phyloP scores from a whole-genome alignment of 495 filamentous ascomycete genomes.

The Trichoderma erinaceum region DNA sequence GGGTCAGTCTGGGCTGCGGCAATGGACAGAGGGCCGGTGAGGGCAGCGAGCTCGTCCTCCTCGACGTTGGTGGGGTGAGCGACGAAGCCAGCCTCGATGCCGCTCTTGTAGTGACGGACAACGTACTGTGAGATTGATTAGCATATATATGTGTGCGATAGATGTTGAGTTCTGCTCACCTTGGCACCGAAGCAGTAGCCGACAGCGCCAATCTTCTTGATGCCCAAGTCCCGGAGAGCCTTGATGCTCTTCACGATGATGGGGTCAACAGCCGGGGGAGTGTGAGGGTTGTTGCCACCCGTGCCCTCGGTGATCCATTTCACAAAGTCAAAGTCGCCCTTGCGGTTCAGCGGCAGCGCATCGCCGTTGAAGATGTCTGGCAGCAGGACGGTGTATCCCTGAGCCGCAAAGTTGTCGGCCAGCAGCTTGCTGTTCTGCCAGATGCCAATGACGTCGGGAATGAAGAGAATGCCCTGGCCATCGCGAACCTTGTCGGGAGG shows the following conservation, averaged over 20 bases:
- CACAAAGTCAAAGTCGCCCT: conserved; percentile 51
- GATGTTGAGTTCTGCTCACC: conserved; percentile 24
- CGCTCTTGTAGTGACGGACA: conserved; percentile 39
- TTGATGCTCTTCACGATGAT: conserved; percentile 46
- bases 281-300: conserved; percentile 52
- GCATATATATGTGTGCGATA: background rate
- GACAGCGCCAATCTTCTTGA: conserved; percentile 63
- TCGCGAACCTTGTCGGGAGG: conserved; percentile 37
- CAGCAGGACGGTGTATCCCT: conserved; percentile 71
- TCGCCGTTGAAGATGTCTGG: conserved; percentile 77
- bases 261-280: conserved; percentile 47
- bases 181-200: conserved; percentile 78
- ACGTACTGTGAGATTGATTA: conserved; percentile 31
- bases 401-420: conserved; percentile 76
- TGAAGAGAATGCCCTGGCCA: conserved; percentile 47
- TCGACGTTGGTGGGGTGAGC: conserved; percentile 76
- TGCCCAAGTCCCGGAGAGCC: conserved; percentile 42
- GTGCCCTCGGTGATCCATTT: conserved; percentile 52
- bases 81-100: conserved; percentile 55
- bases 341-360: conserved; percentile 49
- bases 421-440: conserved; percentile 73
- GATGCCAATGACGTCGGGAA: conserved; percentile 66
- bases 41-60: conserved; percentile 65
- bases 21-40: conserved; percentile 68
- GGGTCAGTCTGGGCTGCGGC: conserved; percentile 70